A percentile compares a stretch with the other conserved stretches of the same genome.
Conservation (phyloP, 345 rosid species). For the Syzygium oleosum region DNA sequence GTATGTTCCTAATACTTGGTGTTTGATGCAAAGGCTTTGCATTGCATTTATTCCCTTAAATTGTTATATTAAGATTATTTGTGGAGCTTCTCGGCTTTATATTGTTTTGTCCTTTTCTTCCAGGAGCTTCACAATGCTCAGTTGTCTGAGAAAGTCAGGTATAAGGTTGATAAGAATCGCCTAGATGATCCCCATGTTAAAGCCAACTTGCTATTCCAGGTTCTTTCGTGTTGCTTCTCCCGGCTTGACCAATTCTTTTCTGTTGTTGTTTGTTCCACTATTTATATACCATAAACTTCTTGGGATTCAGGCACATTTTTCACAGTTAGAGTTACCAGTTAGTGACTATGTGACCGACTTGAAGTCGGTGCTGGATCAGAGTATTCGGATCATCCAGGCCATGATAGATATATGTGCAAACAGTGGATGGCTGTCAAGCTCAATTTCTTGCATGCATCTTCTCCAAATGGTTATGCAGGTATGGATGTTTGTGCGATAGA, state of each 20-base stretch:
- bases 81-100: neutral
- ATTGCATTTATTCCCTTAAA: neutral
- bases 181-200: slow-evolving; percentile 95
- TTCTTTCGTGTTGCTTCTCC: slow-evolving; percentile 1
- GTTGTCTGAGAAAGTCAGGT: slow-evolving; percentile 61
- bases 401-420: slow-evolving; percentile 98
- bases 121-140: slow-evolving; percentile 84
- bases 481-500: neutral
- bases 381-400: slow-evolving; percentile 95
- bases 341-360: slow-evolving; percentile 91
- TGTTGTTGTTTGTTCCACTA: neutral
- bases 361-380: slow-evolving; percentile 95
- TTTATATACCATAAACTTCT: neutral
- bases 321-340: slow-evolving; percentile 77
- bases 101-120: neutral
- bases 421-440: slow-evolving; percentile 97
- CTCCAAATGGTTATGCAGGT: slow-evolving; percentile 99
- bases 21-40: neutral
- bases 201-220: slow-evolving; percentile 89
- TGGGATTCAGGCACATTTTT: slow-evolving; percentile 76
- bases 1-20: neutral
- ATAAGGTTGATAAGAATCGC: slow-evolving; percentile 59
- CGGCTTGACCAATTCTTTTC: neutral
- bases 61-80: neutral
- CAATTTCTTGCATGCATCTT: slow-evolving; percentile 89